Evolutionary conservation across 208 protist species (phyloP).

Genomic region (Trypanosoma conorhini): DNA sequence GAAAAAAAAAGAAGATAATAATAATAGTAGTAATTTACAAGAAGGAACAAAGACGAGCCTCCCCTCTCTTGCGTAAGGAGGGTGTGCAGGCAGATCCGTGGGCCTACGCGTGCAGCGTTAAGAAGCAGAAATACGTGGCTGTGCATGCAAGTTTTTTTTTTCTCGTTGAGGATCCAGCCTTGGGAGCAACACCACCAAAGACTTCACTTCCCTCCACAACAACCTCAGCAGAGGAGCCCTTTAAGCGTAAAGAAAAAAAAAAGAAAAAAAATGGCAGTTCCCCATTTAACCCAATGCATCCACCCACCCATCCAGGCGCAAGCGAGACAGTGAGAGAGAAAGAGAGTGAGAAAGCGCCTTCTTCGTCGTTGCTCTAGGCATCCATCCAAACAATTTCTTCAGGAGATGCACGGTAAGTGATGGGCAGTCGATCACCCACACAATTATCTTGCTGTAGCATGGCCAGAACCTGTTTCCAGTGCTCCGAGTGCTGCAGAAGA

Average conservation of each 20-base stretch:
- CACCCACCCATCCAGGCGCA: neutral
- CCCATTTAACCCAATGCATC: neutral
- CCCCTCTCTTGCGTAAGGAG: neutral
- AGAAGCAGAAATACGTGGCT: neutral
- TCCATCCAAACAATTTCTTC: constrained; percentile 33
- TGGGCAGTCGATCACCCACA: constrained; percentile 69
- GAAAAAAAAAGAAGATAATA: constrained; percentile 1
- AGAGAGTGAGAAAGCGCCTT: neutral
- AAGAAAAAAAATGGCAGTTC: constrained; percentile 7
- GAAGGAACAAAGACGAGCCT: neutral
- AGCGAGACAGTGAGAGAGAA: neutral
- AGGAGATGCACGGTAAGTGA: constrained; percentile 48
- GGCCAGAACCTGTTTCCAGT: constrained; percentile 77
- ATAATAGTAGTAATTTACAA: neutral
- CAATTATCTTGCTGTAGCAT: constrained; percentile 50
- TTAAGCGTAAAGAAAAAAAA: neutral
- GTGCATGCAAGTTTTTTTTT: neutral
- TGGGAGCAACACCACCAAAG: neutral
- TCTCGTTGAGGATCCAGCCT: neutral
- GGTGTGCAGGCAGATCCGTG: neutral
- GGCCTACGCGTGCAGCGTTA: neutral
- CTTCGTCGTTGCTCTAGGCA: constrained; percentile 4
- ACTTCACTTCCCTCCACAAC: neutral
- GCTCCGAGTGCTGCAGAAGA: constrained; percentile 69
- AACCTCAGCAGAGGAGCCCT: neutral